Base-by-base conservation (phyloP, 768 basidiomycete genomes). In the Trametopsis cervina region DNA sequence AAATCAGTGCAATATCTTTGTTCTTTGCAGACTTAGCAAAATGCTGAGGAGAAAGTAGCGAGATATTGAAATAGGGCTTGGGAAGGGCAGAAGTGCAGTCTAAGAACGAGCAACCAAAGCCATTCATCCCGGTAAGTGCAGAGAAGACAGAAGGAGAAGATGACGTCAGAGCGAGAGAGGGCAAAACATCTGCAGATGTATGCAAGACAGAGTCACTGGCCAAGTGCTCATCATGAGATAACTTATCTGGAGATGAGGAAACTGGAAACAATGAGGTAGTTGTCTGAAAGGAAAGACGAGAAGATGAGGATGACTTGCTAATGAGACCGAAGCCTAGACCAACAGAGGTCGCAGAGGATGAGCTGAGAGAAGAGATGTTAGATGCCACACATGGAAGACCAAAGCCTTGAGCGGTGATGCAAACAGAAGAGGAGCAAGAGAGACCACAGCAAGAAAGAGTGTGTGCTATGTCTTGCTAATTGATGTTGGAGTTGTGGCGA, bases 401-500 rank as follows among this genome's bases (percentile, higher is more conserved):
- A 61, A 47, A 40, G 61, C 54, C 55, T 45, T 47, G 46, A 0
- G 46, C 53, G 7, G n/a, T 57, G 36, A 57, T 61, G 23, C 50
- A 17, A 51, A 55, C 10, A 27, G 57, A n/a, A 40, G 51, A 54
- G 11, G 33, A 44, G 55, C 25, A 46, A 50, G 57, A 23, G 33
- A 52, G 27, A 47, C 47, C 37, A n/a, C 53, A 55, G 47, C 59
- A 55, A 1, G 48, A 52, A 36, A 52, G 57, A 47, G 49, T 62
- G 63, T 58, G 63, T 62, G 22, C 50, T 48, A 20, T 62, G 54
- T 17, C 6, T 12, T 47, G 45, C 67, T 67, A 71, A 50, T 71
- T 63, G 33, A 70, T 61, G 26, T 29, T 27, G 5, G 67, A 68
- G 50, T 69, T 70, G 47, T 70, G 64, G 35, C 51, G 57, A 3